Percentiles rank a stretch among this genome's conserved stretches.
Evolutionary conservation across 805 yeast species (phyloP).

Genomic region (Yarrowia osloensis): DNA sequence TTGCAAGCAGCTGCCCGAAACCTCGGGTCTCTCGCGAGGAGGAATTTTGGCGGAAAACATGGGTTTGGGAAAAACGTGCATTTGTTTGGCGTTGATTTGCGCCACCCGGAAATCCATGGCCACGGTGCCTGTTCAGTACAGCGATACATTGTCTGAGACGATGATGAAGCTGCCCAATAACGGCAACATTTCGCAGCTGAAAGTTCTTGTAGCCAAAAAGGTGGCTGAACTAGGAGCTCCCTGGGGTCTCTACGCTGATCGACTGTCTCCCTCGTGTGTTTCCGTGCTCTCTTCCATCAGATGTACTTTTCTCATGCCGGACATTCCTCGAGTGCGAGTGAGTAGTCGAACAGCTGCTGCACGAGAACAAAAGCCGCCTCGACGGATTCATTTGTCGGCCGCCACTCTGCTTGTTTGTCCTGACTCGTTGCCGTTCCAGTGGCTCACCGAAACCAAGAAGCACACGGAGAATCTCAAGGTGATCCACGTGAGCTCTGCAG

Average conservation of each 20-base stretch:
- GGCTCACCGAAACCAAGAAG: slow-evolving; percentile 6
- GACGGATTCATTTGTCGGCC: not conserved
- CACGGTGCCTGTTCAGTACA: not conserved
- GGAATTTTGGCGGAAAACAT: slow-evolving; percentile 68
- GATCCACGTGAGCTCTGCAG: not conserved
- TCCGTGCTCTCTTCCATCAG: not conserved
- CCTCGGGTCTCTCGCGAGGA: slow-evolving; percentile 43
- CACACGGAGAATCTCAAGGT: slow-evolving; percentile 3
- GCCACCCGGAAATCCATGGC: slow-evolving; percentile 46
- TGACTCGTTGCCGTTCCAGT: slow-evolving; percentile 1
- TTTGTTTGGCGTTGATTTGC: slow-evolving; percentile 59
- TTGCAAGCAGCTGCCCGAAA: not conserved
- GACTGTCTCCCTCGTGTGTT: not conserved
- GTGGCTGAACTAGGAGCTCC: not conserved
- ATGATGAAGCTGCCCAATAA: not conserved
- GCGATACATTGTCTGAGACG: not conserved
- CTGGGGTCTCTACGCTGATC: not conserved
- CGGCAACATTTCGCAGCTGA: not conserved
- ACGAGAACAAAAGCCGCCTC: not conserved
- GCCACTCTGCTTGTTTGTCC: slow-evolving; percentile 8
- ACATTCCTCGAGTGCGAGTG: not conserved
- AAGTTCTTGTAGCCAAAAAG: not conserved
- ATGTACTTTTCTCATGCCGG: slow-evolving; percentile 7
- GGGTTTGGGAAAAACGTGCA: slow-evolving; percentile 68
- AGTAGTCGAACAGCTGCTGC: not conserved